Evolutionary conservation across 768 basidiomycete genomes (phyloP), one percentile per base, ranked within the genome.

Genomic region (Pleurotus ostreatus): DNA sequence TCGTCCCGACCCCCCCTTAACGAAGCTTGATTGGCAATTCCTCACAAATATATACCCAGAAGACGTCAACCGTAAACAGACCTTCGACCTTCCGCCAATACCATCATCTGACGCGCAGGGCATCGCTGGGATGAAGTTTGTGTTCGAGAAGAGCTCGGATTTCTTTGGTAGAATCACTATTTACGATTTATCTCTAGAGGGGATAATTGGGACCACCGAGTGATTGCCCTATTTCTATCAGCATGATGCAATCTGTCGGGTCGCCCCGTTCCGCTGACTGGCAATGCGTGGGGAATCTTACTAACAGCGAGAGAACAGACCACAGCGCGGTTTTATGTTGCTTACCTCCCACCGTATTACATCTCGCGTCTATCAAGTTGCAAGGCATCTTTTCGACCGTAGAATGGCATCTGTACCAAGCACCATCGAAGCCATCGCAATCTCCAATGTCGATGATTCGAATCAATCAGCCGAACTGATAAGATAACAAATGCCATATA

Each of bases 81-180:
- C 62, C 5, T 94, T 94, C 62, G 79, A 83, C 54, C 65, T 92
- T 8, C 63, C 68, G 8, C 62, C 67, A 1, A 8, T 30, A 25
- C 6, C 56, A 18, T 25, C 26, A 8, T 6, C 53, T 16, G 56
- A 67, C 23, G 62, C 66, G 26, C 54, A 59, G 15, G 78, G 75
- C 8, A 69, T 85, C 13, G 68, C 61, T 55, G 72, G 75, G 15
- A 57, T 93, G 60, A 87, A 81, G 68, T 68, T 94, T 11, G 73
- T 88, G 4, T 93, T 94, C 59, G 85, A 89, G 62, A 79, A 83
- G 66, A 89, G 89, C 66, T 92, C 91, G 16, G 91, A 92, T 70
- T 88, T 92, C 64, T 93, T 92, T 65, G 91, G 91, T 53, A 78
- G 90, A 68, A 78, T 92, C 44, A 89, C 82, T 6, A 66, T 92